Conservation (phyloP, 2,329 filamentous ascomycete genomes). For the Emergomyces orientalis region DNA sequence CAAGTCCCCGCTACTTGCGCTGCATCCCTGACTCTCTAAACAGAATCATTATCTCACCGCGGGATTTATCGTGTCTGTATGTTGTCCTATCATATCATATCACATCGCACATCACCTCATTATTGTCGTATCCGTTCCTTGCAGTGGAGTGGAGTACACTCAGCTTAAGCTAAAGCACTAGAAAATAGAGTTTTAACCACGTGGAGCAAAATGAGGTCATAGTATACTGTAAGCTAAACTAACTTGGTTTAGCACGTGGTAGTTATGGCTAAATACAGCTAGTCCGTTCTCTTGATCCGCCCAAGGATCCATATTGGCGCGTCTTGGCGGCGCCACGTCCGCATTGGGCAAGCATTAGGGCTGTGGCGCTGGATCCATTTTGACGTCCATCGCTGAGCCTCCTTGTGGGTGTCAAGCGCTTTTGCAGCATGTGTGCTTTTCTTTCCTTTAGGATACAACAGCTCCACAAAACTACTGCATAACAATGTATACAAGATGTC, state of each 20-base stretch:
- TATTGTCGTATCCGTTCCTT: not conserved
- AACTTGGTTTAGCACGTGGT: too few relatives aligned
- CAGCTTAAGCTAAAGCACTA: conserved; percentile 1
- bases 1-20: not conserved
- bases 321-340: not conserved
- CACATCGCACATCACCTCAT: not conserved
- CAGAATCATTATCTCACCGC: not conserved
- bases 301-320: not conserved
- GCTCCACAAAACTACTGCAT: not conserved
- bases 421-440: not conserved
- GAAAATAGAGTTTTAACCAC: not conserved
- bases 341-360: not conserved
- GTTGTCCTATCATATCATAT: not conserved
- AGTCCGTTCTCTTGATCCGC: not conserved
- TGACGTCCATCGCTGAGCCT: not conserved
- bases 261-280: not conserved
- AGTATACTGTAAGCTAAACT: too few relatives aligned
- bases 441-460: not conserved
- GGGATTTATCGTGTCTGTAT: not conserved
- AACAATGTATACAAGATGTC: not conserved
- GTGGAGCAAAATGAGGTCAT: conserved; percentile 1
- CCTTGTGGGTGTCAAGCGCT: not conserved
- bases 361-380: not conserved
- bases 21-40: not conserved
- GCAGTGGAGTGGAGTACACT: not conserved